phyloP scores from a whole-genome alignment of 1,284 basidiomycete species.

The Tilletia caries region DNA sequence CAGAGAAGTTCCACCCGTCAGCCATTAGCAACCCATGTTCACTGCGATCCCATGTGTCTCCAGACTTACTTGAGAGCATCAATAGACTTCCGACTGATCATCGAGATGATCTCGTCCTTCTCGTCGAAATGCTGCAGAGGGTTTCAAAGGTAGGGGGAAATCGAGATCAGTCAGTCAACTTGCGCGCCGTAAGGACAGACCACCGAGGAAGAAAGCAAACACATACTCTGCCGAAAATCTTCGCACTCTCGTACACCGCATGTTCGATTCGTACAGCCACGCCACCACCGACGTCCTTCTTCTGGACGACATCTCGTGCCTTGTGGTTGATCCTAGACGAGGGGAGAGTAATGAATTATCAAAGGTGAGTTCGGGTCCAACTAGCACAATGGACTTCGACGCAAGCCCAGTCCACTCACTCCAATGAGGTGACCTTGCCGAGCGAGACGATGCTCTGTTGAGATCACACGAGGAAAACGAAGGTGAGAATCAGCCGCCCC shows the following conservation, averaged over 20 bases:
- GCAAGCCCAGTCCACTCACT: too few relatives aligned
- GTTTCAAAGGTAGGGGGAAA: constrained; percentile 6
- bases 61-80: constrained; percentile 77
- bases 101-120: constrained; percentile 86
- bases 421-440: constrained; percentile 78
- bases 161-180: too few relatives aligned
- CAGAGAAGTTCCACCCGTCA: not conserved
- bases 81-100: constrained; percentile 85
- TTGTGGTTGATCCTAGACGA: constrained; percentile 38
- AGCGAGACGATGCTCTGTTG: constrained; percentile 72
- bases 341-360: not conserved
- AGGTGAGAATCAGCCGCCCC: not conserved
- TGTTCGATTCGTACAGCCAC: constrained; percentile 99
- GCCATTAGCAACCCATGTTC: constrained; percentile 15
- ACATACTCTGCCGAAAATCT: constrained; percentile 58
- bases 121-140: constrained; percentile 81
- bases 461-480: not conserved
- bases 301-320: constrained; percentile 73
- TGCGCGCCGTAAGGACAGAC: too few relatives aligned
- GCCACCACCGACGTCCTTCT: constrained; percentile 85
- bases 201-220: not conserved
- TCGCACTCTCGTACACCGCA: constrained; percentile 89
- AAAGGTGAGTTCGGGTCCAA: too few relatives aligned
- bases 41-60: constrained; percentile 21
- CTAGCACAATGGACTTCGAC: too few relatives aligned